phyloP scores from a whole-genome alignment of 2,329 filamentous ascomycete species.

The Aspergillus latus region DNA sequence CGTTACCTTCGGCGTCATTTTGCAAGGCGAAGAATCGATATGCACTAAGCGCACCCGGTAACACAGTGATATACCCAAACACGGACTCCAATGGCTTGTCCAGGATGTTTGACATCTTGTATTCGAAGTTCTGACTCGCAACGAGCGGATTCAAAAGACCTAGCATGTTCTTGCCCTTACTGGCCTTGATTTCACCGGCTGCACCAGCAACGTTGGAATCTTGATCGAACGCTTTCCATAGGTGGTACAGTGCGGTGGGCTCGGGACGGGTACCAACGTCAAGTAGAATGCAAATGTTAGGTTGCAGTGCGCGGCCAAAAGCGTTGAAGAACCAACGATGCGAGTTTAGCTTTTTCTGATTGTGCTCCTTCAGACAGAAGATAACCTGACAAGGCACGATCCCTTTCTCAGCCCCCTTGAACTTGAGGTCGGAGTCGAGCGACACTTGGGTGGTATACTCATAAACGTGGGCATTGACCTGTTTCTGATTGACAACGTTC shows the following conservation, averaged over 20 bases:
- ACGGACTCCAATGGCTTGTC: conserved; percentile 97
- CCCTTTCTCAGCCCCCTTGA: conserved; percentile 98
- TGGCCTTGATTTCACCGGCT: conserved; percentile 96
- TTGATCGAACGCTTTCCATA: conserved; percentile 98
- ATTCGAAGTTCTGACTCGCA: conserved; percentile 97
- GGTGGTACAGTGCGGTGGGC: conserved; percentile 86
- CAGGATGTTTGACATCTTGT: conserved; percentile 99
- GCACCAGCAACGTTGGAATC: conserved; percentile 97
- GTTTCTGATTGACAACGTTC: conserved; percentile 94
- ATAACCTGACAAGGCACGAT: conserved; percentile 98
- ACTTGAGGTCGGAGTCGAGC: conserved; percentile 90
- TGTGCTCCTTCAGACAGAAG: conserved; percentile 97
- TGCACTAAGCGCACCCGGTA: conserved; percentile 90
- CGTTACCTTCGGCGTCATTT: conserved; percentile 93
- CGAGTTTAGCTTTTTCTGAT: conserved; percentile 95
- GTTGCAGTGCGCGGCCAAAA: conserved; percentile 86
- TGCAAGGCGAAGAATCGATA: conserved; percentile 95
- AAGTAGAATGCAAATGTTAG: conserved; percentile 93
- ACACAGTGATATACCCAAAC: conserved; percentile 96
- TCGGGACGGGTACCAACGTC: conserved; percentile 95
- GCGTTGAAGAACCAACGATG: conserved; percentile 99
- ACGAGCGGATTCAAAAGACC: conserved; percentile 94
- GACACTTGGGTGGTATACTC: conserved; percentile 99
- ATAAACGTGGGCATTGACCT: conserved; percentile 95
- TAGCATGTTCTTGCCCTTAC: conserved; percentile 80